Base-by-base conservation (phyloP, 2,329 filamentous ascomycete genomes). In the Diaporthe capsici region DNA sequence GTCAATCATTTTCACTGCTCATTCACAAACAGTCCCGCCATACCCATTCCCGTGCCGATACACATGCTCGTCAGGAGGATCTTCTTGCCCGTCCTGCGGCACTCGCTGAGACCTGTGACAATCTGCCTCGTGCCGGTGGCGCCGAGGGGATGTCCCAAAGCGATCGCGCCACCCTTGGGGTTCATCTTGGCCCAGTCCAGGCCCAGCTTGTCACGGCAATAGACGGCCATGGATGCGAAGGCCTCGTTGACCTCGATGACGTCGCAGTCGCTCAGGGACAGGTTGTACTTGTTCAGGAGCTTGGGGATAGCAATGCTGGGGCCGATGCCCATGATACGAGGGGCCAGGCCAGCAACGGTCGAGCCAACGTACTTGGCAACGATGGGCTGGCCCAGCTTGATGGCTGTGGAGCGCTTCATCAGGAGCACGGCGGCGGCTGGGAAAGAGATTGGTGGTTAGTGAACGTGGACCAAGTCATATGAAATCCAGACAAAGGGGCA, bases 221-320 rank as follows among this genome's bases (percentile, higher is more conserved):
- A 98, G 42, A 98, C 96, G 1, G 95, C 96, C 97, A 98, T 98
- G 71, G 94, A 97, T 31, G 96, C 96, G 82, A 99, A 99, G 1
- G 97, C 97, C 90, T 99, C 97, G 88, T 99, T 99, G 82, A 99
- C 86, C 90, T 98, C 97, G 80, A 96, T 89, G 49, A 98, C 90
- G 82, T 99, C 97, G 77, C 97, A 91, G 80, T 98, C 97, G 76
- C 93, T 90, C 72, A 98, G 87, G 34, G 89, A 91, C 77, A 99
- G 86, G 85, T 93, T 92, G 89, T 93, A 92, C 87, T 97, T 93
- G 82, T 86, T 86, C 61, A 99, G 90, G 42, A 99, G 92, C 91
- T 99, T 99, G 78, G 92, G 92, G 78, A 94, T 93, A 76, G 91
- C 92, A 49, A 93, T 85, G 58, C 92, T 92, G 49, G 94, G 94